Evolutionary conservation across 306 rosid genomes (phyloP).

Genomic region (Lathyrus sativus): DNA sequence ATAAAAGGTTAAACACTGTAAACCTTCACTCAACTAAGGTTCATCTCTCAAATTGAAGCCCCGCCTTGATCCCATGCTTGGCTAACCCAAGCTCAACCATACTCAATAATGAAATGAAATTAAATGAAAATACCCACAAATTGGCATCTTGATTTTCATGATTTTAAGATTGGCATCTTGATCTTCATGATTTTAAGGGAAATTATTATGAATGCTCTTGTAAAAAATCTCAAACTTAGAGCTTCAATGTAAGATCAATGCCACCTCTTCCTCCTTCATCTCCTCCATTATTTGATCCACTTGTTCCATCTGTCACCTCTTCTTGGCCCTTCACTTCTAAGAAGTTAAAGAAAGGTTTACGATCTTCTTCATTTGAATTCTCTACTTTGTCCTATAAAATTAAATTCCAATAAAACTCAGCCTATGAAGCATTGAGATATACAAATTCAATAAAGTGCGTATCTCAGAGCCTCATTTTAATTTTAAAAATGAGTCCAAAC

Average conservation of each 20-base stretch:
- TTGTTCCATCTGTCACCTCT: constrained; percentile 18
- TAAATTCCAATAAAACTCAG: background rate
- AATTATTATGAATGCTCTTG: background rate
- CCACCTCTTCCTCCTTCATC: constrained; percentile 38
- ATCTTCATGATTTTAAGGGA: no score
- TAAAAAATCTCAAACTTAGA: constrained; percentile 29
- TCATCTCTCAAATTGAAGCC: no score
- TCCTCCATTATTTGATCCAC: constrained; percentile 31
- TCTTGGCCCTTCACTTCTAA: constrained; percentile 38
- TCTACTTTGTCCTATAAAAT: constrained; percentile 41
- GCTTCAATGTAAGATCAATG: constrained; percentile 61
- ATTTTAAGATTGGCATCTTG: no score
- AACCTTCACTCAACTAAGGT: background rate
- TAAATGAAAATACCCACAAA: no score
- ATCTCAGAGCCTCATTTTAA: no score
- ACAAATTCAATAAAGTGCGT: no score
- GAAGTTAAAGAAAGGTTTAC: constrained; percentile 46
- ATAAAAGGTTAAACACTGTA: background rate
- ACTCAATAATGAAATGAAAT: no score
- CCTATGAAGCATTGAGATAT: no score
- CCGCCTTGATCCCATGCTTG: no score
- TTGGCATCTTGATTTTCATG: no score
- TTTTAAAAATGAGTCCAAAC: no score
- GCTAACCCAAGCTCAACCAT: no score
- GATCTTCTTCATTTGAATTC: constrained; percentile 28